phyloP scores from a whole-genome alignment of 179 eudicot genomes.

The Actinidia chinensis region DNA sequence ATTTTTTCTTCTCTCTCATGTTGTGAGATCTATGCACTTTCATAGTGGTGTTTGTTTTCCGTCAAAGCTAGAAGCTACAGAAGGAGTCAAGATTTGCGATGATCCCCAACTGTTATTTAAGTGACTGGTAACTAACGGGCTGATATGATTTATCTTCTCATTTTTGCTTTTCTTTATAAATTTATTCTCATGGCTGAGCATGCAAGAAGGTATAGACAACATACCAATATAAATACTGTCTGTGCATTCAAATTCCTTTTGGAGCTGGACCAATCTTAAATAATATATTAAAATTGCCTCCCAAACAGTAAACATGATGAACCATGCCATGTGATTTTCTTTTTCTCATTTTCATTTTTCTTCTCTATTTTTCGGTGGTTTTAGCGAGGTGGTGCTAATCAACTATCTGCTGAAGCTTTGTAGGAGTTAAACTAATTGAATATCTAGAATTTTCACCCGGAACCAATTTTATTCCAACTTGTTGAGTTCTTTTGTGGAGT shows the following conservation, averaged over 20 bases:
- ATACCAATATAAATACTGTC: too few species aligned
- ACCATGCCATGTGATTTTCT: not conserved
- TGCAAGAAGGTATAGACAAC: too few species aligned
- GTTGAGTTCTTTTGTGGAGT: too few species aligned
- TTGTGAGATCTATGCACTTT: not conserved
- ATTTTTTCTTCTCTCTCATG: not conserved
- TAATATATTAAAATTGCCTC: not conserved
- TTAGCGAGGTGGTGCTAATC: not conserved
- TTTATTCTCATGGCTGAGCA: too few species aligned
- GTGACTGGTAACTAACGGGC: not conserved
- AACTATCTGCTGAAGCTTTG: not conserved
- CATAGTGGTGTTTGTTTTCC: not conserved
- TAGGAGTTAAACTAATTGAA: not conserved
- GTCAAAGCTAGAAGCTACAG: not conserved
- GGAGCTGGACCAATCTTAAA: not conserved
- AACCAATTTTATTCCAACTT: not conserved
- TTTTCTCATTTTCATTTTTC: not conserved
- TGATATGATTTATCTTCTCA: too few species aligned
- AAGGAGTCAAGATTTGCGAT: not conserved
- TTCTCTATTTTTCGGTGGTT: not conserved
- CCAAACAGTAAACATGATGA: not conserved
- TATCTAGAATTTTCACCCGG: not conserved
- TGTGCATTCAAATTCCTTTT: too few species aligned
- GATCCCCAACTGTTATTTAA: not conserved
- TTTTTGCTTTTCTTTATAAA: too few species aligned